Conservation (phyloP, 106 monocot species). For the Iris macrosiphon region DNA sequence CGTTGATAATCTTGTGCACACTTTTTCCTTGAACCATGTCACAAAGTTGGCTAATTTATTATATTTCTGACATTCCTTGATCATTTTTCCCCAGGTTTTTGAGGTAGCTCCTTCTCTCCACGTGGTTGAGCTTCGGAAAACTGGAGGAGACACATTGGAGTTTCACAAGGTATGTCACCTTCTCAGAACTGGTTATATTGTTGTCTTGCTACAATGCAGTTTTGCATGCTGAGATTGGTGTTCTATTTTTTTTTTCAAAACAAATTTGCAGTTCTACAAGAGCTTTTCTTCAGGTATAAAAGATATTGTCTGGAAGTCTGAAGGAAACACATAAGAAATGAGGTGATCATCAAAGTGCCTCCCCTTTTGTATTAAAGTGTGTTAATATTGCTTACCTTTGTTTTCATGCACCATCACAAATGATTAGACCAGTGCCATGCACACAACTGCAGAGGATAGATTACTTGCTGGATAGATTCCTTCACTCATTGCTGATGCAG, state of each 20-base stretch:
- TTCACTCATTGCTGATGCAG: too few relatives aligned
- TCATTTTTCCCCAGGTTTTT: constrained; percentile 82
- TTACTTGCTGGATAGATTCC: too few relatives aligned
- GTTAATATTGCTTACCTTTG: too few relatives aligned
- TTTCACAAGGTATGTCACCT: constrained; percentile 68
- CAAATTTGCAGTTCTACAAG: constrained; percentile 69
- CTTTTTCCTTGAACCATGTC: too few relatives aligned
- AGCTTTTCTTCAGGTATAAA: constrained; percentile 74
- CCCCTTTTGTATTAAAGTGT: too few relatives aligned
- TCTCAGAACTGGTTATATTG: neutral
- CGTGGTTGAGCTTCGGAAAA: constrained; percentile 89
- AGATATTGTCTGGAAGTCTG: constrained; percentile 88
- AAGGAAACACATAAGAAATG: constrained; percentile 24
- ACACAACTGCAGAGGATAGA: too few relatives aligned
- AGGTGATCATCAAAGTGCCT: constrained; percentile 10
- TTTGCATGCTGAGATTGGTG: neutral
- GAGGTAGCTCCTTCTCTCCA: constrained; percentile 94
- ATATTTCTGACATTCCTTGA: too few relatives aligned
- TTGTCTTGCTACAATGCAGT: neutral
- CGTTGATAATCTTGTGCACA: too few relatives aligned
- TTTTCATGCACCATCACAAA: too few relatives aligned
- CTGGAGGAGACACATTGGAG: constrained; percentile 83
- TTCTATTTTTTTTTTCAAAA: neutral
- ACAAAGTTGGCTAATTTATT: too few relatives aligned
- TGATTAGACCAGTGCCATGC: too few relatives aligned